Base-by-base conservation (phyloP, 768 basidiomycete species). In the Suillus bovinus region DNA sequence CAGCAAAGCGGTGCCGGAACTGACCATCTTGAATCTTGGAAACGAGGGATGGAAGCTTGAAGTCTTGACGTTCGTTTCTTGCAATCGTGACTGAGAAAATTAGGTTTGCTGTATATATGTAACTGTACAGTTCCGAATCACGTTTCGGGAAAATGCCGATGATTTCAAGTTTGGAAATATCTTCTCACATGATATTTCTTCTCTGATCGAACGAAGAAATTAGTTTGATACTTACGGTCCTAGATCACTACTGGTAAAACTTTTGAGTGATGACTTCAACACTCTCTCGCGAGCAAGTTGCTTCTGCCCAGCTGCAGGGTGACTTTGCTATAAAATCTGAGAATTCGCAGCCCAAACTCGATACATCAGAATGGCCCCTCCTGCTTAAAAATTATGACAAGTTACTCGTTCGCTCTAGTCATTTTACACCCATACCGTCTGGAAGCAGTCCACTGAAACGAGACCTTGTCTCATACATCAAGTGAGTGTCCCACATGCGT, bases 331-430 rank as follows among this genome's bases (percentile, higher is more conserved):
- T 96, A 76, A 91, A 94, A 74, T 86, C 94, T 4, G 91, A 95
- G 75, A 77, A 80, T 42, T 76, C 79, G 9, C 77, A 87, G 7
- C 94, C 94, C 10, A 84, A 84, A 68, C 85, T 96, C 34, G 93
- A 99, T 73, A 99, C 97, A 22, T 96, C 95, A 0, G 84, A 98
- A 78, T 99, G 97, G 97, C 97, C 97, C 39, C 82, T 99, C 10
- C 86, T 99, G 5, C 84, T 99, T 62, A 99, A 98, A 86, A 98
- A 99, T 77, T 99, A 99, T 77, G 96, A 98, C 84, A 96, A 97
- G 75, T 81, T 97, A 22, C 88, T 96, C 62, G 86, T 94, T 69
- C 90, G 97, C 61, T 96, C 94, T 34, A 90, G 92, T 63, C 97
- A 99, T 81, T 99, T 98, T 77, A 99, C 97, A 10, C 97, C 96